Base-by-base conservation (phyloP, 768 basidiomycete genomes). In the Suillus ampliporus region DNA sequence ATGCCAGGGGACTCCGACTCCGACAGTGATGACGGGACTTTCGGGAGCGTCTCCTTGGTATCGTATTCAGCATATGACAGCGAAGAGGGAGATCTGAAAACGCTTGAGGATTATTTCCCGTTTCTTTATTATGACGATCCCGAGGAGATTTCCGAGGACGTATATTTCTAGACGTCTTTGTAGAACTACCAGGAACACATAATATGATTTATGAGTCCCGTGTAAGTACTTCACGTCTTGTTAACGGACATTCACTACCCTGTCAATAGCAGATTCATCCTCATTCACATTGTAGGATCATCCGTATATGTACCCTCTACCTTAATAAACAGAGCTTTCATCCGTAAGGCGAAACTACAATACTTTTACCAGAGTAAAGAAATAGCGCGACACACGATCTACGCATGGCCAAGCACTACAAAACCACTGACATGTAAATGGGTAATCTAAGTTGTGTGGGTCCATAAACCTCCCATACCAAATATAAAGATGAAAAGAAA, bases 381-480 rank as follows among this genome's bases (percentile, higher is more conserved):
- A 34, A 50, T 62, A 26, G 40, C n/a, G 41, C 10, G 3, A 38
- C 56, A 62, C 47, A 51, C 43, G 37, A 57, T 58, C 63, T 51
- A 67, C 48, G 35, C 66, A 56, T 69, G 76, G 75, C 71, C 69
- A 79, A 82, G 80, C 80, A 79, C 81, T 83, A 81, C 78, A 76
- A 77, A 77, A 70, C 76, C 75, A 72, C 54, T 41, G 66, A 68
- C 68, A 67, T 62, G 60, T 53, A 58, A 61, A 61, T 44, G 17
- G 44, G 56, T 52, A 61, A 62, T 28, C 23, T 53, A 52, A 47
- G 48, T 26, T 50, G 40, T 56, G 60, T 57, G 61, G 44, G 65
- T 57, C 59, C 60, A 44, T 61, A 52, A 63, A 67, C 51, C 60
- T 62, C 72, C 65, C 65, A 62, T 61, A 46, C 71, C 72, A 34